These are phyloP conservation scores for Cladobotryum protrusum DNA, from an alignment of 2,329 filamentous ascomycete species.

Conservation along the genomic window DNA sequence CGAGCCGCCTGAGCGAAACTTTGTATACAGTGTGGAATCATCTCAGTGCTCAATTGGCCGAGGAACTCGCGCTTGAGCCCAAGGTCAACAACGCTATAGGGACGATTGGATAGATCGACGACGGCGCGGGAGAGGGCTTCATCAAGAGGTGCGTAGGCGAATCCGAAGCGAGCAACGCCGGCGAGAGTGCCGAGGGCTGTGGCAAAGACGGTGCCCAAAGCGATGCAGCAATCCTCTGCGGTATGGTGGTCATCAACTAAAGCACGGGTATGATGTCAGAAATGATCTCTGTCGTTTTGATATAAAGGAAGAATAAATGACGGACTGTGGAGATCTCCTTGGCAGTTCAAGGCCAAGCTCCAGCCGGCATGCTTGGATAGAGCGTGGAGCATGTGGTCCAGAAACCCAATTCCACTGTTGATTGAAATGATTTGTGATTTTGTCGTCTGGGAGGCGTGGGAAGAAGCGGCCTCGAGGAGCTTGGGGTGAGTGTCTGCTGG, in stretches of 20 bases:
- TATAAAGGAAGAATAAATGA: not conserved
- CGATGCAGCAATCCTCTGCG: slow-evolving; percentile 89
- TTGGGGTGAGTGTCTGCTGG: slow-evolving; percentile 56
- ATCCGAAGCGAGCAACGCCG: slow-evolving; percentile 85
- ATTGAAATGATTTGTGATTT: slow-evolving; percentile 80
- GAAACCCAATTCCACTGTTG: slow-evolving; percentile 91
- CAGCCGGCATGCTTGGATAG: slow-evolving; percentile 93
- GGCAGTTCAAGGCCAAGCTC: slow-evolving; percentile 76
- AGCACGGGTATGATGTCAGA: not conserved
- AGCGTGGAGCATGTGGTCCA: slow-evolving; percentile 98
- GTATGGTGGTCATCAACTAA: slow-evolving; percentile 98
- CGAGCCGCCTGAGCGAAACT: slow-evolving; percentile 88
- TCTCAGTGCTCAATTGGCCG: slow-evolving; percentile 87
- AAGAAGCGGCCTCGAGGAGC: slow-evolving; percentile 45
- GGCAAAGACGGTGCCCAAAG: slow-evolving; percentile 80
- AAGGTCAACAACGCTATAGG: slow-evolving; percentile 76
- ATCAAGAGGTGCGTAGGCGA: slow-evolving; percentile 88
- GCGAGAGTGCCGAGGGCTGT: slow-evolving; percentile 68
- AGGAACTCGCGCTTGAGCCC: slow-evolving; percentile 88
- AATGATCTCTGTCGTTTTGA: not conserved
- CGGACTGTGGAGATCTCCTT: slow-evolving; percentile 83
- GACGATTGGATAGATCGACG: slow-evolving; percentile 89
- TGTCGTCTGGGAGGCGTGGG: slow-evolving; percentile 79
- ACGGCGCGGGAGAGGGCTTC: slow-evolving; percentile 92
- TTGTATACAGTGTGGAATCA: slow-evolving; percentile 93